A percentile compares a stretch with the other conserved stretches of the same genome.
These are phyloP conservation scores for Tausonia pullulans DNA, from an alignment of 1,284 basidiomycete species.

Conservation along the genomic window DNA sequence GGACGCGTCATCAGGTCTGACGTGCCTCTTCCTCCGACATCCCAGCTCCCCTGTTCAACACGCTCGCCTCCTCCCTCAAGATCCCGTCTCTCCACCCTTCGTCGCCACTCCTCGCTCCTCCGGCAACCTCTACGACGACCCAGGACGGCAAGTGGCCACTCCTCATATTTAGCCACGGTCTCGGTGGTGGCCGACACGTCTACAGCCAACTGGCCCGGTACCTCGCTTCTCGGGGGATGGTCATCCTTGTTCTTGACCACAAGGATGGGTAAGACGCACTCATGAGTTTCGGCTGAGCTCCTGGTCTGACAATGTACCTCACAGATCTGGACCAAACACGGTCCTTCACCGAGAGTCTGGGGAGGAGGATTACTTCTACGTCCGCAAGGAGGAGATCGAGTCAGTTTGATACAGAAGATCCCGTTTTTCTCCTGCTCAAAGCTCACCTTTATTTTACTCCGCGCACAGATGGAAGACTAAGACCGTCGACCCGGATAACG, in stretches of 20 bases:
- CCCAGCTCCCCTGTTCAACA: constrained; percentile 2
- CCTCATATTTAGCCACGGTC: constrained; percentile 12
- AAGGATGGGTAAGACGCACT: neutral
- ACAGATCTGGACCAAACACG: neutral
- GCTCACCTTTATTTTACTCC: too few relatives aligned
- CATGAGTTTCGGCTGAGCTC: too few relatives aligned
- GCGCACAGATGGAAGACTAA: too few relatives aligned
- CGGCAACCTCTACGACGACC: neutral
- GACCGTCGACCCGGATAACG: neutral
- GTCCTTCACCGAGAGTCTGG: neutral
- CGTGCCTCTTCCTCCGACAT: neutral
- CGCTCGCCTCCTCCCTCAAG: neutral
- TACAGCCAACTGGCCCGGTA: constrained; percentile 1
- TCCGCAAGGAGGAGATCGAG: constrained; percentile 11
- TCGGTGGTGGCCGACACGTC: constrained; percentile 10
- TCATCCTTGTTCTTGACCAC: constrained; percentile 7
- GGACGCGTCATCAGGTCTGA: neutral
- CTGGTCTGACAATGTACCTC: too few relatives aligned
- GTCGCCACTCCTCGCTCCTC: neutral
- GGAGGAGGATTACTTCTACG: neutral
- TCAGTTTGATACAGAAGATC: neutral
- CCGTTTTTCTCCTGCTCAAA: neutral
- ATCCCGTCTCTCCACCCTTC: neutral
- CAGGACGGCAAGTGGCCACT: neutral
- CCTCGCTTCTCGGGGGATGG: neutral